phyloP scores from a whole-genome alignment of 306 rosid genomes.

The Cucumis sativus region DNA sequence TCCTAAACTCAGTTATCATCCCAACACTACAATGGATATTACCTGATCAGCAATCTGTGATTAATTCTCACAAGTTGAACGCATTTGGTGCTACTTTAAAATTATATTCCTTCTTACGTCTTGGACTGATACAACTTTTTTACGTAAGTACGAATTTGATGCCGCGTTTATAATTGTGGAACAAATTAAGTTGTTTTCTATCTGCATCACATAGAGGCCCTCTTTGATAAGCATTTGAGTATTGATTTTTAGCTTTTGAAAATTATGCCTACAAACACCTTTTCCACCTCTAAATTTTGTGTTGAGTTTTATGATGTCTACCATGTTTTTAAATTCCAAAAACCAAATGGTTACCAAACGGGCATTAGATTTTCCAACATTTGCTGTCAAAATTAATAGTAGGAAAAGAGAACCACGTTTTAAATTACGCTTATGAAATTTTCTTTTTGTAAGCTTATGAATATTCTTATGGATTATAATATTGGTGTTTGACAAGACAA shows the following conservation, averaged over 20 bases:
- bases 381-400: neutral
- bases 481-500: neutral
- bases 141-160: slow-evolving; percentile 47
- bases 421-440: neutral
- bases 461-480: neutral
- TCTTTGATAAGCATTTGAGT: too few relatives aligned
- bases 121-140: slow-evolving; percentile 52
- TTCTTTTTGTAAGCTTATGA: neutral
- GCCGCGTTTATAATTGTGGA: neutral
- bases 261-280: too few relatives aligned
- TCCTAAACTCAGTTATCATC: slow-evolving; percentile 57
- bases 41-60: slow-evolving; percentile 45
- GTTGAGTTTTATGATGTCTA: too few relatives aligned
- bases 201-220: neutral
- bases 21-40: slow-evolving; percentile 66
- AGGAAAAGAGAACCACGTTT: neutral
- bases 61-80: slow-evolving; percentile 35
- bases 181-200: neutral
- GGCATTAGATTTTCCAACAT: neutral
- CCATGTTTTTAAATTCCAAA: too few relatives aligned
- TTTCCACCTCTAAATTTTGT: too few relatives aligned
- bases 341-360: too few relatives aligned
- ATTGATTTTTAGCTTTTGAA: too few relatives aligned
- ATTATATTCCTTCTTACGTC: slow-evolving; percentile 60
- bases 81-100: slow-evolving; percentile 29